phyloP scores from a whole-genome alignment of 192 early-diverging fungal genomes.

The Phycomyces nitens region DNA sequence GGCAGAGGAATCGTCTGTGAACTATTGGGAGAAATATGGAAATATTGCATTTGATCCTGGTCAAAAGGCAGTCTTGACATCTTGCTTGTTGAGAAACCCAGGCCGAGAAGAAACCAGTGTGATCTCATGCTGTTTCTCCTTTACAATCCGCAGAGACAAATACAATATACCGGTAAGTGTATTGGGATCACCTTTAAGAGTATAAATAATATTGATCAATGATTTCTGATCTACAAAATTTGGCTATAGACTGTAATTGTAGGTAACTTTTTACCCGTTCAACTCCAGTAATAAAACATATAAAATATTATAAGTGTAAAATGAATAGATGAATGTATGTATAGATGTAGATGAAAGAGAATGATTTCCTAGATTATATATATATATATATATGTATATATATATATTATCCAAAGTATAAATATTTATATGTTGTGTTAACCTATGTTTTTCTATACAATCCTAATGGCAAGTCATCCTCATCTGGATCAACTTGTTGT shows the following conservation, averaged over 20 bases:
- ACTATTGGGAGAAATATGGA: slow-evolving; percentile 98
- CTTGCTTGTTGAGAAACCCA: slow-evolving; percentile 71
- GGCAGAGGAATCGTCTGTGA: slow-evolving; percentile 88
- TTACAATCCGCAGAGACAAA: slow-evolving; percentile 92
- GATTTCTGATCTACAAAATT: not conserved
- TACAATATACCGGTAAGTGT: slow-evolving; percentile 72
- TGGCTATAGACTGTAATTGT: slow-evolving; percentile 48
- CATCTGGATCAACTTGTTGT: not conserved
- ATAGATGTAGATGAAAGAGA: too few species aligned
- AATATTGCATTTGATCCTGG: slow-evolving; percentile 95
- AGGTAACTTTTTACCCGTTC: slow-evolving; percentile 67
- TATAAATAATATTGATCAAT: not conserved
- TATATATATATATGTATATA: too few species aligned
- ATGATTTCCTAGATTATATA: too few species aligned
- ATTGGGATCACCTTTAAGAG: too few species aligned
- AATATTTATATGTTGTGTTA: not conserved
- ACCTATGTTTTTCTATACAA: slow-evolving; percentile 10
- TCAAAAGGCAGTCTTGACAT: slow-evolving; percentile 94
- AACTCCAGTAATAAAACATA: slow-evolving; percentile 25
- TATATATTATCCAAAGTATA: too few species aligned
- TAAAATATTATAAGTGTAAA: too few species aligned
- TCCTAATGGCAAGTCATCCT: slow-evolving; percentile 18
- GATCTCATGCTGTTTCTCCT: slow-evolving; percentile 89
- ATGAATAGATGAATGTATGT: too few species aligned
- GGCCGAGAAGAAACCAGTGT: slow-evolving; percentile 47